Evolutionary conservation across 1,284 basidiomycete genomes (phyloP).

Genomic region (Vanrija sp.): DNA sequence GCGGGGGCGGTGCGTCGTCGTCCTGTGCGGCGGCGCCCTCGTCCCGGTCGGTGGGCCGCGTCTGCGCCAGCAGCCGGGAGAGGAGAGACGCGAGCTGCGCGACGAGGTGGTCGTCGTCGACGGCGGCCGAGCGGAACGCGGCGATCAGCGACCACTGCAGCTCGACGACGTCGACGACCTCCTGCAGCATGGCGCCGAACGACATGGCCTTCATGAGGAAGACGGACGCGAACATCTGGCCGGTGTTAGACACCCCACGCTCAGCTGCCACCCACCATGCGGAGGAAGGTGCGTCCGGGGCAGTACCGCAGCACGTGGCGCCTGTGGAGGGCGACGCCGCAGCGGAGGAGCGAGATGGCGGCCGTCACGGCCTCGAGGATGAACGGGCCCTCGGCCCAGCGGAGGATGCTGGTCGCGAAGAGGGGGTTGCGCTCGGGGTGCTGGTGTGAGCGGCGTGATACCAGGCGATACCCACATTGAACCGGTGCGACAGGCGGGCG

Average conservation of each 20-base stretch:
- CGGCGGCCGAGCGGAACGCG: constrained; percentile 1
- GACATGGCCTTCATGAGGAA: constrained; percentile 11
- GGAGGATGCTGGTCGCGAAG: neutral
- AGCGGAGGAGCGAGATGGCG: neutral
- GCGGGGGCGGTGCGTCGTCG: neutral
- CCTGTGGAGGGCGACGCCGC: constrained; percentile 1
- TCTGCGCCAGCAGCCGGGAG: neutral
- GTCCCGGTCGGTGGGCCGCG: neutral
- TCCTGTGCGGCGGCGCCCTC: neutral
- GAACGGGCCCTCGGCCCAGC: constrained; percentile 8
- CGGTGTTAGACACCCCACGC: neutral
- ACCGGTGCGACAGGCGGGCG: neutral
- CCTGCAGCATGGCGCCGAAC: constrained; percentile 1
- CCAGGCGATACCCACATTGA: neutral
- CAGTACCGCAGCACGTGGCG: constrained; percentile 1
- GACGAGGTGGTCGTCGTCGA: constrained; percentile 8
- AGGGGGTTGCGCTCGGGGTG: neutral
- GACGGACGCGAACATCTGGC: constrained; percentile 9
- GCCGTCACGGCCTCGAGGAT: constrained; percentile 4
- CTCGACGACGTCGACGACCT: constrained; percentile 3
- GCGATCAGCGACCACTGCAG: constrained; percentile 3
- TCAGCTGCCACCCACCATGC: constrained; percentile 1
- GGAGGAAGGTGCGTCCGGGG: constrained; percentile 4
- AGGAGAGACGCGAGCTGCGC: constrained; percentile 6
- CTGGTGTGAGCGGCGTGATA: neutral